Base-by-base conservation (phyloP, 2,329 filamentous ascomycete genomes). In the Alternaria panax region DNA sequence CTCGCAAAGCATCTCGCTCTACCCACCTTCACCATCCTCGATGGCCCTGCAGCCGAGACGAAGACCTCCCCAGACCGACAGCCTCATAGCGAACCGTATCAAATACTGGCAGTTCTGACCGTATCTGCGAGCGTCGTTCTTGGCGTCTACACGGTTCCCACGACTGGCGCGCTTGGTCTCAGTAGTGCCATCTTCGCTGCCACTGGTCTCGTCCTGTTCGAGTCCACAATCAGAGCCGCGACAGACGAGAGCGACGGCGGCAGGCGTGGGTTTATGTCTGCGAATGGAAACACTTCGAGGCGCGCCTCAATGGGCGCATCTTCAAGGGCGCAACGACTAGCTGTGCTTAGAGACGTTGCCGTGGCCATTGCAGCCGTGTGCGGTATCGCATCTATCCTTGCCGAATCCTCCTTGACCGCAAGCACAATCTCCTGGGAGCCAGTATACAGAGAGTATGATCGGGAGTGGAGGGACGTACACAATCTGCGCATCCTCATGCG, bases 181-280 rank as follows among this genome's bases (percentile, higher is more conserved):
- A 80, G 80, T 41, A 78, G 79, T 63, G 76, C 76, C 24, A 67
- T 82, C 11, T 77, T 81, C 47, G 70, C 73, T 18, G 80, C 75
- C 4, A 63, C 75, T 5, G 79, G 80, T 11, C 68, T 82, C n/a
- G 66, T 79, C 16, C 66, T 82, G 45, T 71, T 83, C 34, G 78
- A 81, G 51, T 63, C 68, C n/a, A 74, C 77, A 47, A 62, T 73
- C 7, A 71, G 65, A 43, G 61, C 59, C 7, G 45, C 65, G 14
- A 69, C 66, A 20, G 69, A 75, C 25, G 71, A 73, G 34, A 59
- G 54, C n/a, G 59, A 67, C 28, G 59, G 60, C 11, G 65, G 65
- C n/a, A 65, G 67, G 40, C 70, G 73, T 25, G 74, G 70, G 20
- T 66, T 75, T 28, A 71, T 77, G 51, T 77, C 75, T n/a, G 74